Base-by-base conservation (phyloP, 2,329 filamentous ascomycete genomes). In the Orbilia blumenaviensis region DNA sequence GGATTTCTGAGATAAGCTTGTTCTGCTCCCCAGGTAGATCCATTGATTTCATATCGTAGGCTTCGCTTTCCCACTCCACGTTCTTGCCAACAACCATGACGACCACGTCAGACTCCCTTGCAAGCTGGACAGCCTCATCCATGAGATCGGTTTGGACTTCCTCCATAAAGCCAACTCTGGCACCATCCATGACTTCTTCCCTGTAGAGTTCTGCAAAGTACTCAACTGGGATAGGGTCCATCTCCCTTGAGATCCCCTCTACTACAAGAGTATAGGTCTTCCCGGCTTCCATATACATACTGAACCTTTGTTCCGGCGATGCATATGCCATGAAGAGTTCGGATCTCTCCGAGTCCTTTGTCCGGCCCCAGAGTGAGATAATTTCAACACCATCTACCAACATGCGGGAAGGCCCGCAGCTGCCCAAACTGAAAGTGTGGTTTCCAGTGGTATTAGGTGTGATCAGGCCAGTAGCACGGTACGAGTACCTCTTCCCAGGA, bases 41-140 rank as follows among this genome's bases (percentile, higher is more conserved):
- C 87, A 89, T 88, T 80, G 84, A 84, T 9, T 84, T 83, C 66
- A 88, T 86, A 79, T 89, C 88, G 27, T 80, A 80, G 23, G 78
- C 78, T 60, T 80, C 80, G 61, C 79, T 80, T 62, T 80, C 80
- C 80, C 80, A 80, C 38, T 80, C 80, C 27, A 79, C 87, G 80
- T 93, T 94, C 54, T 95, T 86, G 1, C 92, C 92, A 1, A 89
- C 90, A 80, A 92, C 91, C 64, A 95, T 85, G 77, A 95, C 86
- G 54, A 94, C 92, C 80, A 94, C 90, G 68, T 94, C 91, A 0
- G 90, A 89, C 44, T 87, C 86, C 81, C 86, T 87, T 29, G 92
- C 92, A 5, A 91, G 84, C 27, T 87, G 85, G 0, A 91, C 90
- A 0, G 92, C 91, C 75, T 89, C 83, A 0, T 80, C 80, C 18